Conservation (phyloP, 106 monocot species). For the Vanilla planifolia region DNA sequence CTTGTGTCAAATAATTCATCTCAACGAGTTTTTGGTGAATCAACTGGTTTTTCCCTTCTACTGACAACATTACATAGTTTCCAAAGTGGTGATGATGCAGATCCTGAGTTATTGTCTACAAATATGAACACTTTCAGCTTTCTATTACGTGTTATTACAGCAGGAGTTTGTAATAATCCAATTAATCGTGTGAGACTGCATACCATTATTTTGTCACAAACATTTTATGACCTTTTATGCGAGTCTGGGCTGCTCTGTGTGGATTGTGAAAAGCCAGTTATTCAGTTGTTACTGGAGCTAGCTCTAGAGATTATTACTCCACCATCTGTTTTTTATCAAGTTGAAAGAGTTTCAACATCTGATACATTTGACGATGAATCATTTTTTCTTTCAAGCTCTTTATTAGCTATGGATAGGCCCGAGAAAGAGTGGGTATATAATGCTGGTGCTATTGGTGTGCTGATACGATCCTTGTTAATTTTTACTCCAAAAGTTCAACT, state of each 20-base stretch:
- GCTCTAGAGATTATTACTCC: constrained; percentile 85
- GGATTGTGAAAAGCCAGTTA: constrained; percentile 85
- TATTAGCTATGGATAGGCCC: constrained; percentile 32
- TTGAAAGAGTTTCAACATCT: constrained; percentile 28
- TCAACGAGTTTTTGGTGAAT: constrained; percentile 90
- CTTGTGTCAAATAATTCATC: constrained; percentile 76
- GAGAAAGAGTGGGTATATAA: constrained; percentile 71
- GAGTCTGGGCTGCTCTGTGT: constrained; percentile 88
- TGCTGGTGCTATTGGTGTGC: constrained; percentile 76
- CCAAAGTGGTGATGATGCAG: constrained; percentile 40
- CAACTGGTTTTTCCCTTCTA: constrained; percentile 94
- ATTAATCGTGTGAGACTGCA: constrained; percentile 75
- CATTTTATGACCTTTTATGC: constrained; percentile 83
- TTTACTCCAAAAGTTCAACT: constrained; percentile 93
- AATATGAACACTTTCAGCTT: constrained; percentile 55
- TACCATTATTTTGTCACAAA: constrained; percentile 69
- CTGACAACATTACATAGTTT: constrained; percentile 85
- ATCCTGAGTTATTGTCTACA: constrained; percentile 33
- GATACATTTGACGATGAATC: constrained; percentile 33
- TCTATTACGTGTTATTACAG: constrained; percentile 77
- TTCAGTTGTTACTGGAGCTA: constrained; percentile 84
- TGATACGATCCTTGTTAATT: constrained; percentile 72
- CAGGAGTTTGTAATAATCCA: constrained; percentile 79
- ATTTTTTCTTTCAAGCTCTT: constrained; percentile 41
- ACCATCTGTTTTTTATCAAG: constrained; percentile 46